Evolutionary conservation across 1,284 basidiomycete species (phyloP).

Genomic region (Ustilago esculenta): DNA sequence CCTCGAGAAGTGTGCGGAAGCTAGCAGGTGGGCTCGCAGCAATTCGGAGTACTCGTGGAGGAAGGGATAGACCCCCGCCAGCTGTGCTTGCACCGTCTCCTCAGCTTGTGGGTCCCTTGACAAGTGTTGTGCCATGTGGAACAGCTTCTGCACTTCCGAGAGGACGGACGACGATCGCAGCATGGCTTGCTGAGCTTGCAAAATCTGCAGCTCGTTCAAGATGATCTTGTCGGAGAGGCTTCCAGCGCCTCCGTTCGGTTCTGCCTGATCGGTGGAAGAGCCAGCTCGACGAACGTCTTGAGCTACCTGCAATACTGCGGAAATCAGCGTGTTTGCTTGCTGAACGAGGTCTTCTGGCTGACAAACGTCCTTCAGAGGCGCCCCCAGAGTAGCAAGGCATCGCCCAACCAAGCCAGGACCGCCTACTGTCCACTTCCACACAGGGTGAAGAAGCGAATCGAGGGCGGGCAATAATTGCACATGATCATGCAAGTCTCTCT

Average conservation of each 20-base stretch:
- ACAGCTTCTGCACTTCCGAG: conserved; percentile 27
- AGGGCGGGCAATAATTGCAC: conserved; percentile 15
- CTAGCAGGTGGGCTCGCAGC: conserved; percentile 69
- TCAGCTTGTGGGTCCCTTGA: conserved; percentile 10
- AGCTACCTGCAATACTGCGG: conserved; percentile 60
- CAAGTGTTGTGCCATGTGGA: conserved; percentile 17
- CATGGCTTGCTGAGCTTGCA: conserved; percentile 27
- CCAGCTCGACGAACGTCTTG: conserved; percentile 53
- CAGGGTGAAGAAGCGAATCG: conserved; percentile 34
- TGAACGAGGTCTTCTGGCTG: conserved; percentile 21
- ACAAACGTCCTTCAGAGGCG: conserved; percentile 9
- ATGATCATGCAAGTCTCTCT: conserved; percentile 9
- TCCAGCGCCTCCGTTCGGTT: conserved; percentile 1
- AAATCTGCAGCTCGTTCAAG: conserved; percentile 14
- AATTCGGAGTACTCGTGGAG: conserved; percentile 50
- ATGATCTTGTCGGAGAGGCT: conserved; percentile 49
- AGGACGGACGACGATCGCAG: conserved; percentile 42
- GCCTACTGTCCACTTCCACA: conserved; percentile 16
- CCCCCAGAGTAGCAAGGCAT: conserved; percentile 18
- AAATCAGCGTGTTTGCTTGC: conserved; percentile 44
- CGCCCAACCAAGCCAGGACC: conserved; percentile 5
- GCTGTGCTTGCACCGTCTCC: conserved; percentile 25
- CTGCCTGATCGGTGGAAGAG: background rate
- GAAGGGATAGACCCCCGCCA: conserved; percentile 54
- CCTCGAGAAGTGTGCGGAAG: conserved; percentile 75